Percentiles rank a stretch among this genome's conserved stretches.
Evolutionary conservation across 768 basidiomycete species (phyloP).

Genomic region (Hydnomerulius pinastri): DNA sequence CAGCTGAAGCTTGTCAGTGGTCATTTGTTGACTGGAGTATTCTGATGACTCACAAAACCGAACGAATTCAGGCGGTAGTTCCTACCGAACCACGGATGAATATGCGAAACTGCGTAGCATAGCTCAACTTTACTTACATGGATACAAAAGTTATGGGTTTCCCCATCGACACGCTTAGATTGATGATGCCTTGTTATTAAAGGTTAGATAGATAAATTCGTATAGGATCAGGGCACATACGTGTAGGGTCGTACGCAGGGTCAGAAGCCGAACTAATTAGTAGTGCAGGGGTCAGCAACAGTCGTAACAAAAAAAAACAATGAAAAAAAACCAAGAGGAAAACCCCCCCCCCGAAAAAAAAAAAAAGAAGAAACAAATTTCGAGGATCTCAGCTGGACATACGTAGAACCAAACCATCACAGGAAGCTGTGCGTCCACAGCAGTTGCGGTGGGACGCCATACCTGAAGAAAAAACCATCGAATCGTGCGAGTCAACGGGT

Average conservation of each 20-base stretch:
- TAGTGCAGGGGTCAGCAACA: neutral
- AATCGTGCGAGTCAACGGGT: neutral
- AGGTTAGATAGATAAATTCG: neutral
- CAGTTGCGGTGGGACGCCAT: slow-evolving; percentile 17
- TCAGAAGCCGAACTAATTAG: slow-evolving; percentile 18
- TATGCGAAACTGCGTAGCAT: neutral
- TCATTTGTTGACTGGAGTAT: neutral
- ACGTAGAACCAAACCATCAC: slow-evolving; percentile 25
- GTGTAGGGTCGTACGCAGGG: slow-evolving; percentile 15
- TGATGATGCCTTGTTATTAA: slow-evolving; percentile 11
- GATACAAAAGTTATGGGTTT: slow-evolving; percentile 22
- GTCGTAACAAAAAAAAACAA: neutral
- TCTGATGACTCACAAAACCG: slow-evolving; percentile 13
- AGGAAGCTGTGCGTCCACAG: slow-evolving; percentile 6
- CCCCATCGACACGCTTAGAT: slow-evolving; percentile 1
- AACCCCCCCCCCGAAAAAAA: slow-evolving; percentile 13
- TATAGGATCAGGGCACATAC: slow-evolving; percentile 3
- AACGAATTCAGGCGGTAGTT: slow-evolving; percentile 20
- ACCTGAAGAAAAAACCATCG: slow-evolving; percentile 4
- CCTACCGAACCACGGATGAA: slow-evolving; percentile 1
- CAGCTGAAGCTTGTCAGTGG: slow-evolving; percentile 36
- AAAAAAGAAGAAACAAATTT: neutral
- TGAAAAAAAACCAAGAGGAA: slow-evolving; percentile 9
- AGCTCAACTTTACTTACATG: slow-evolving; percentile 2
- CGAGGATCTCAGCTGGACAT: neutral